Conservation (phyloP, 176 grass and related monocot genomes). For the Hsuehochloa calcarea region DNA sequence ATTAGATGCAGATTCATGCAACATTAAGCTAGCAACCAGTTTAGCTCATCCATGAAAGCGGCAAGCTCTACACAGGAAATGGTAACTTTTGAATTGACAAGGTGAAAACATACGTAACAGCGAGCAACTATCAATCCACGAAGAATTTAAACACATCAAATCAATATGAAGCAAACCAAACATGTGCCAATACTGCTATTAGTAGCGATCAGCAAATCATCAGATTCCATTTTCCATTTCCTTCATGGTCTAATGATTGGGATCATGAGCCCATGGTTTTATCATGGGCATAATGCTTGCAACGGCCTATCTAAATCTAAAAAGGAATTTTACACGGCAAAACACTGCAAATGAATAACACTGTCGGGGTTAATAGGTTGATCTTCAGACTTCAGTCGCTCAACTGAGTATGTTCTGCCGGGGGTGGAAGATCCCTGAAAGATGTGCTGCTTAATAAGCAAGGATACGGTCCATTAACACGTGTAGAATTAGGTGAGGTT, state of each 20-base stretch:
- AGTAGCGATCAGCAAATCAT: neutral
- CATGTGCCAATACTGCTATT: neutral
- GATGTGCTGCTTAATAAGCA: neutral
- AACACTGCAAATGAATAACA: neutral
- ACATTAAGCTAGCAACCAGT: neutral
- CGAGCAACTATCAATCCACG: neutral
- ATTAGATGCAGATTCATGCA: neutral
- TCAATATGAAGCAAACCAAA: neutral
- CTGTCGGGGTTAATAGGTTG: neutral
- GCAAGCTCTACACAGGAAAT: neutral
- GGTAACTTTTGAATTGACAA: neutral
- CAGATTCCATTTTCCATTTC: neutral
- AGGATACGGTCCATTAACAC: neutral
- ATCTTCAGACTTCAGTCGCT: neutral
- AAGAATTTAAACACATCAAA: neutral
- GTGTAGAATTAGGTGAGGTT: neutral
- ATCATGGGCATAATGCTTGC: neutral
- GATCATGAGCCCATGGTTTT: neutral
- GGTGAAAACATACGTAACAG: neutral
- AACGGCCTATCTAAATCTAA: neutral
- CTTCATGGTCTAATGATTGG: neutral
- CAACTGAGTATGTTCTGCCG: neutral
- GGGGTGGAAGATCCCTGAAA: neutral
- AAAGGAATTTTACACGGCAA: neutral
- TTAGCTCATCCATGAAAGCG: neutral